These are phyloP conservation scores for Arthrinium phaeospermum DNA, from an alignment of 2,329 filamentous ascomycete genomes.

Conservation along the genomic window DNA sequence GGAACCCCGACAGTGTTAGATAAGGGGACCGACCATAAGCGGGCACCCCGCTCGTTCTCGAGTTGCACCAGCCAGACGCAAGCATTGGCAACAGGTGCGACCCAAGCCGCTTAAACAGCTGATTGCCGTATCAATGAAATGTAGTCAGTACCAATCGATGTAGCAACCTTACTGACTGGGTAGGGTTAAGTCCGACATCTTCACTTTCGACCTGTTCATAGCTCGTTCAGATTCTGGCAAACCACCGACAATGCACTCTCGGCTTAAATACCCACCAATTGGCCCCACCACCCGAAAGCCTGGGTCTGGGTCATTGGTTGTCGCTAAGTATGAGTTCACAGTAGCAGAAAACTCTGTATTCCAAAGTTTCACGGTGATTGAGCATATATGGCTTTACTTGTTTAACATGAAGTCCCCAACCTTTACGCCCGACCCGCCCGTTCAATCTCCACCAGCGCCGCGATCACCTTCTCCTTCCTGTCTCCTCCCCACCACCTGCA, in stretches of 20 bases:
- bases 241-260: background rate
- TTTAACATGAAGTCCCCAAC: no score
- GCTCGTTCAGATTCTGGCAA: background rate
- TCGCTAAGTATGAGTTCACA: background rate
- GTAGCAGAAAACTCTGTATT: no score
- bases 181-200: no score
- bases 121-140: no score
- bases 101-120: no score
- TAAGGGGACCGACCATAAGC: background rate
- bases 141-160: no score
- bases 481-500: constrained; percentile 59
- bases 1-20: background rate
- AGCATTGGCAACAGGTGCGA: background rate
- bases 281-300: background rate
- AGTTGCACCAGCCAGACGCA: background rate
- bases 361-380: no score
- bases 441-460: constrained; percentile 39
- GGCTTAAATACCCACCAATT: background rate
- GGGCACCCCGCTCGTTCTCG: background rate
- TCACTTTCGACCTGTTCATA: background rate
- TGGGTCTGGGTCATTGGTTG: background rate
- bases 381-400: no score
- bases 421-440: constrained; percentile 30
- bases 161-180: no score
- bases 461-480: constrained; percentile 56